Percentiles rank a stretch among this genome's conserved stretches.
Conservation (phyloP, 352 stramenopile species). For the Phytophthora pini region DNA sequence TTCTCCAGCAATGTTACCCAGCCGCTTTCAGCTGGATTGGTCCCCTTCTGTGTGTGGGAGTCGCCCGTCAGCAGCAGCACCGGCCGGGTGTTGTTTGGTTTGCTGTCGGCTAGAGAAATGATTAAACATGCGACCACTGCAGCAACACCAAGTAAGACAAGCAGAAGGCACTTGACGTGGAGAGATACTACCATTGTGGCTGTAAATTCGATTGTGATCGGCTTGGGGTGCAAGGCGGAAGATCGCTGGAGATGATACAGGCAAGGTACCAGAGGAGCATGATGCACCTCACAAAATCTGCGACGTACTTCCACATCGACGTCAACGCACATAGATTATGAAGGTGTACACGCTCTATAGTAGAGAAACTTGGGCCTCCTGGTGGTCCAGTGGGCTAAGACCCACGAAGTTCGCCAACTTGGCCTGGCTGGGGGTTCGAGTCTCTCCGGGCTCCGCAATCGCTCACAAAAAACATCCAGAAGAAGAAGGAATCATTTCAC, state of each 20-base stretch:
- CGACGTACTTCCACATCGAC: slow-evolving; percentile 2
- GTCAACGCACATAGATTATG: neutral
- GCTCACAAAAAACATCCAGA: too few relatives aligned
- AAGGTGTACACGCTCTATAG: neutral
- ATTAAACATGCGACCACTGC: slow-evolving; percentile 11
- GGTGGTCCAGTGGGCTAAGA: too few relatives aligned
- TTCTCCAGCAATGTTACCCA: slow-evolving; percentile 43
- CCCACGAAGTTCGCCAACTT: too few relatives aligned
- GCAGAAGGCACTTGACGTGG: slow-evolving; percentile 4
- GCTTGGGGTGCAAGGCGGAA: slow-evolving; percentile 1
- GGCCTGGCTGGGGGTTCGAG: too few relatives aligned
- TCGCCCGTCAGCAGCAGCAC: slow-evolving; percentile 43
- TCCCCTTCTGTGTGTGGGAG: slow-evolving; percentile 46
- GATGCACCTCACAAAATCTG: slow-evolving; percentile 1
- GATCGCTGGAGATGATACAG: neutral
- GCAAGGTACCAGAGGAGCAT: neutral
- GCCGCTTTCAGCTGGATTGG: slow-evolving; percentile 25
- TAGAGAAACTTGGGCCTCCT: slow-evolving; percentile 6
- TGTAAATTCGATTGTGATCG: slow-evolving; percentile 15
- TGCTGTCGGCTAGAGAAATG: slow-evolving; percentile 12
- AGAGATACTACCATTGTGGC: slow-evolving; percentile 2
- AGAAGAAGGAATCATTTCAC: too few relatives aligned
- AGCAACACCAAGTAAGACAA: slow-evolving; percentile 6
- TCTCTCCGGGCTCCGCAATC: too few relatives aligned
- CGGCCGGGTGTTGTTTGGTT: slow-evolving; percentile 16